Base-by-base conservation (phyloP, 441 rosid genomes). In the Corymbia calophylla region DNA sequence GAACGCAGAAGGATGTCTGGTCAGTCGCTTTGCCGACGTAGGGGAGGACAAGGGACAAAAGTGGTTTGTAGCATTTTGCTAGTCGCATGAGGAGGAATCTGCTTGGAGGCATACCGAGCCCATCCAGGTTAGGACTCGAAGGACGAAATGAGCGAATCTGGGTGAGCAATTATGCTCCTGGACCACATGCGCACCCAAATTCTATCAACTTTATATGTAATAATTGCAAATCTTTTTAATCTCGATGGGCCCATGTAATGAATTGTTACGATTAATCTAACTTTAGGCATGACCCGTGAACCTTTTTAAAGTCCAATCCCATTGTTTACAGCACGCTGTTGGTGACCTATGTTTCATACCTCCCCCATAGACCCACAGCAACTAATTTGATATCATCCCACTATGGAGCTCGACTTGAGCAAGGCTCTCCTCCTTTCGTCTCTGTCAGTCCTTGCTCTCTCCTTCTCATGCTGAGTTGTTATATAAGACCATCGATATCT, bases 401-500 rank as follows among this genome's bases (percentile, higher is more conserved):
- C 25, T 3, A 55, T 55, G 25, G 25, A 55, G 60, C 25, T 54
- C 23, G 3, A 54, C 56, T 54, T 21, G 7, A 54, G 19, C 23
- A 54, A 18, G 19, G 56, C 23, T 54, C 9, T 54, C 23, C 56
- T 18, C 56, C 8, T 16, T 54, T 54, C 23, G 17, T 54, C 23
- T 54, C 56, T 8, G 9, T 7, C 9, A 21, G 8, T 54, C 17
- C 56, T 54, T 8, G 19, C 56, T 21, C 23, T 54, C 56, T 54
- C 3, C 56, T 18, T 54, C 56, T 19, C 56, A 54, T 54, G 56
- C 8, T 21, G 7, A 54, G 56, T 21, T 54, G 19, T 21, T 7
- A 54, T 3, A 1, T 54, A 54, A 8, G 56, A 54, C 1, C 0
- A 1, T 18, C 23, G 7, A 54, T 21, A 3, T 7, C 19, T 8